phyloP scores from a whole-genome alignment of 148 eudicot species.

The Cornus controversa region DNA sequence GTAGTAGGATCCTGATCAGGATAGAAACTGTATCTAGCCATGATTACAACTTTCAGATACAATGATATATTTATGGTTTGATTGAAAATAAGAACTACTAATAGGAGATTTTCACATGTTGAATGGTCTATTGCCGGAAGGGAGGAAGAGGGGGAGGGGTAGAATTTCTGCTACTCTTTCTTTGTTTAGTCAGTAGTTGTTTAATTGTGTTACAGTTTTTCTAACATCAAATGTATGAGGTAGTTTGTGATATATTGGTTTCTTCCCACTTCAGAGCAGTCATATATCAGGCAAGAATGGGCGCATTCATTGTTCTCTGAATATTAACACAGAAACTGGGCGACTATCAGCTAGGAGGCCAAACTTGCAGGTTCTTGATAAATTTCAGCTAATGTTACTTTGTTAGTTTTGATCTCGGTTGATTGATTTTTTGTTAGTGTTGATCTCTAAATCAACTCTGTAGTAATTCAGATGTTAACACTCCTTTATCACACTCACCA shows the following conservation, averaged over 20 bases:
- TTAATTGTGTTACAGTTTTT: not conserved
- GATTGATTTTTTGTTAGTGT: no score
- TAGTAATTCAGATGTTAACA: no score
- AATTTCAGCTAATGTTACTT: not conserved
- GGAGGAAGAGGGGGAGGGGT: not conserved
- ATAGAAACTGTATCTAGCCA: no score
- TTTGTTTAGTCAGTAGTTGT: not conserved
- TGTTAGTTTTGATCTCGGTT: no score
- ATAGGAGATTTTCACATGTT: no score
- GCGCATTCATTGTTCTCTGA: slow-evolving; percentile 93
- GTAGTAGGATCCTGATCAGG: no score
- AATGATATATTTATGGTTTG: no score
- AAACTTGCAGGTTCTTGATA: slow-evolving; percentile 71
- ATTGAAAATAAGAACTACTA: no score
- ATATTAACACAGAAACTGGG: slow-evolving; percentile 98
- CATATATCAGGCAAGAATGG: slow-evolving; percentile 80
- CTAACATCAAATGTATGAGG: not conserved
- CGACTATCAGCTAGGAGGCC: slow-evolving; percentile 97
- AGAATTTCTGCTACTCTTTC: not conserved
- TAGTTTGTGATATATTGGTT: slow-evolving; percentile 12
- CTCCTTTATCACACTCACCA: no score
- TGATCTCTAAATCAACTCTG: no score
- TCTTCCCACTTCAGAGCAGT: slow-evolving; percentile 58
- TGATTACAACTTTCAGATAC: no score
- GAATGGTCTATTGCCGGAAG: not conserved